Conservation (phyloP, 805 yeast genomes). For the Teunomyces barrocoloradensis region DNA sequence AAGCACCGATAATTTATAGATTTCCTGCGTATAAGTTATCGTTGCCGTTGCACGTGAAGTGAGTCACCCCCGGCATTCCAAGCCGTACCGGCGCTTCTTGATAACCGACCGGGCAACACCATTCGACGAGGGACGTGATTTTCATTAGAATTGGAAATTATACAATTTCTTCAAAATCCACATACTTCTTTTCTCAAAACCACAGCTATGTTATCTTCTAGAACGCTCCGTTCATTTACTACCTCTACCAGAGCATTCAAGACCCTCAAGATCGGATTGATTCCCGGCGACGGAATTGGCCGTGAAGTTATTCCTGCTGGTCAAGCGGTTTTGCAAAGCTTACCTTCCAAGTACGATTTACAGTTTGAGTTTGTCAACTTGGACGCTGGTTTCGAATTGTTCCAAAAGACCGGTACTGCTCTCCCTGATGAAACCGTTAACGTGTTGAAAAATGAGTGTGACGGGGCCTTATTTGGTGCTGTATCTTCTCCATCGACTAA, state of each 20-base stretch:
- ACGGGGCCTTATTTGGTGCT: conserved; percentile 97
- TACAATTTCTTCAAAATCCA: background rate
- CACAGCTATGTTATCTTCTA: conserved; percentile 18
- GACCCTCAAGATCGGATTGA: conserved; percentile 55
- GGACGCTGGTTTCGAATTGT: conserved; percentile 92
- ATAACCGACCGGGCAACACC: conserved; percentile 4
- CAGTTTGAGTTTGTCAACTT: conserved; percentile 83
- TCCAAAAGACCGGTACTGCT: conserved; percentile 93
- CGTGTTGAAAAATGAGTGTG: conserved; percentile 74
- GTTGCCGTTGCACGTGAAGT: conserved; percentile 7
- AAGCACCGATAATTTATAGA: no score
- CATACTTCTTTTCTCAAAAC: background rate
- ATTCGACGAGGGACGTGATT: conserved; percentile 1
- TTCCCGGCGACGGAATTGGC: conserved; percentile 99
- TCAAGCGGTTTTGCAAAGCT: conserved; percentile 75
- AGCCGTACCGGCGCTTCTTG: conserved; percentile 3
- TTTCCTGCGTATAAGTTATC: background rate
- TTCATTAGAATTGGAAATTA: background rate
- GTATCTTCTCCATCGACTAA: conserved; percentile 92
- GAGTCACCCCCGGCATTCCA: conserved; percentile 7
- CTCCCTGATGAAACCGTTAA: conserved; percentile 90
- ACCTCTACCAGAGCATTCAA: conserved; percentile 30
- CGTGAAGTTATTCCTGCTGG: conserved; percentile 98
- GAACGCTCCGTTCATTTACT: conserved; percentile 30
- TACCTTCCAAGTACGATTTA: conserved; percentile 73